Evolutionary conservation across 352 stramenopile species (phyloP), one percentile per base, ranked within the genome.

Genomic region (Pythium sp.): DNA sequence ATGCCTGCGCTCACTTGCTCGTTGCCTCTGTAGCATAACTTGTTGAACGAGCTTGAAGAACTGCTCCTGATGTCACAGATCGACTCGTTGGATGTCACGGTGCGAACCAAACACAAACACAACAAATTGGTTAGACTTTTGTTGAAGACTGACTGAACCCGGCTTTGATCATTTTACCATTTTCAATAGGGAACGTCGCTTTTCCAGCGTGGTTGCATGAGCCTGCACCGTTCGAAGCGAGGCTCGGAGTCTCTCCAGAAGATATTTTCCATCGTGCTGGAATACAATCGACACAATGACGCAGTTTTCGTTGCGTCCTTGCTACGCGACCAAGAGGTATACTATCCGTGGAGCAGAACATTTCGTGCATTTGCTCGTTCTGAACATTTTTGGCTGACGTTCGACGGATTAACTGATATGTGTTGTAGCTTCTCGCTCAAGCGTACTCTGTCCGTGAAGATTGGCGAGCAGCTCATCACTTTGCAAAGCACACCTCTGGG

Each of bases 301-400:
- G 78, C 76, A 1, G 69, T 87, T 15, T 91, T 89, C 61, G 57
- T 89, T 6, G 85, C 80, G 2, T 80, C 73, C 14, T 34, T 90
- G 11, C 56, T 88, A 26, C 75, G 83, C 11, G 76, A 87, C 28
- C 58, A 56, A 32, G 67, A 72, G 61, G 60, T 72, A 61, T 3
- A 20, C 41, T n/a, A 7, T 22, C 14, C 2, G 5, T 2, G 5
- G 20, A 15, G 41, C 41, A 49, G 15, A 11, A 49, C 4, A 6
- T n/a, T n/a, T 49, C 15, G n/a, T 49, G 20, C 15, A 49, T 22
- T 15, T 15, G 2, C 8, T n/a, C 28, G 41, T 18, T 11, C 26
- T 67, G 15, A 14, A 41, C 15, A 5, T 1, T 30, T 32, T 22
- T 32, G 28, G 12, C 7, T 46, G 32, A 62, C 18, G 8, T 9